phyloP scores from a whole-genome alignment of 805 yeast genomes.

The Schwanniomyces pseudopolymorphus region DNA sequence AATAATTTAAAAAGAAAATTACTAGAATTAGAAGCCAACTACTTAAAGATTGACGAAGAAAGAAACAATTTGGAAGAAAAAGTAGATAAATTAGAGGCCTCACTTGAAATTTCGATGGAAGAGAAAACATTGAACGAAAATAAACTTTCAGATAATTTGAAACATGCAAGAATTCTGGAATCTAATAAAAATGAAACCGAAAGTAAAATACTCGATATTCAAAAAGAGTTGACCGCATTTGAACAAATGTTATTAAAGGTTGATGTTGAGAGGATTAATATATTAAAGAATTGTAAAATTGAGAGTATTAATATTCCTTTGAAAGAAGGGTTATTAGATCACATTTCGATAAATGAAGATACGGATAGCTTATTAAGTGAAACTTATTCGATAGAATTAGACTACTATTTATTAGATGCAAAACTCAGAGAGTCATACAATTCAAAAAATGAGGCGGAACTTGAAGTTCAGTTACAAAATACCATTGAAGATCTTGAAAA shows the following conservation, averaged over 20 bases:
- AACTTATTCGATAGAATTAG: slow-evolving; percentile 52
- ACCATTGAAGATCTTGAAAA: slow-evolving; percentile 38
- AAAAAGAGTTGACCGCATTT: slow-evolving; percentile 35
- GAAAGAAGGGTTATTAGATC: slow-evolving; percentile 56
- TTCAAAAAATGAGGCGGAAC: slow-evolving; percentile 36
- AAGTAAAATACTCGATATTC: slow-evolving; percentile 24
- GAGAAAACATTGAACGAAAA: slow-evolving; percentile 16
- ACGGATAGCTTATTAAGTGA: slow-evolving; percentile 33
- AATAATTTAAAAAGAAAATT: slow-evolving; percentile 42
- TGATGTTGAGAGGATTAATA: slow-evolving; percentile 55
- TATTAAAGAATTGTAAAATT: slow-evolving; percentile 71
- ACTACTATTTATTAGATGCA: slow-evolving; percentile 48
- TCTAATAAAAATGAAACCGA: slow-evolving; percentile 37
- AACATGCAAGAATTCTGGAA: slow-evolving; percentile 31
- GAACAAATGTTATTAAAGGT: slow-evolving; percentile 57
- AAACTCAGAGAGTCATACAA: slow-evolving; percentile 43
- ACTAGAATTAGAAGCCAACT: slow-evolving; percentile 30
- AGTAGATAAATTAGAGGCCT: slow-evolving; percentile 27
- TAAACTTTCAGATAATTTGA: slow-evolving; percentile 16
- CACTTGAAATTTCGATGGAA: slow-evolving; percentile 19
- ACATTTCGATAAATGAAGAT: slow-evolving; percentile 58
- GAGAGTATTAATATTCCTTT: slow-evolving; percentile 68
- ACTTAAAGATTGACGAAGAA: slow-evolving; percentile 29
- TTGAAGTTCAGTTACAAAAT: slow-evolving; percentile 32
- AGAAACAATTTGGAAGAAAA: slow-evolving; percentile 26